These are phyloP conservation scores for Kazachstania psychrophila DNA, from an alignment of 805 yeast species.

Conservation along the genomic window DNA sequence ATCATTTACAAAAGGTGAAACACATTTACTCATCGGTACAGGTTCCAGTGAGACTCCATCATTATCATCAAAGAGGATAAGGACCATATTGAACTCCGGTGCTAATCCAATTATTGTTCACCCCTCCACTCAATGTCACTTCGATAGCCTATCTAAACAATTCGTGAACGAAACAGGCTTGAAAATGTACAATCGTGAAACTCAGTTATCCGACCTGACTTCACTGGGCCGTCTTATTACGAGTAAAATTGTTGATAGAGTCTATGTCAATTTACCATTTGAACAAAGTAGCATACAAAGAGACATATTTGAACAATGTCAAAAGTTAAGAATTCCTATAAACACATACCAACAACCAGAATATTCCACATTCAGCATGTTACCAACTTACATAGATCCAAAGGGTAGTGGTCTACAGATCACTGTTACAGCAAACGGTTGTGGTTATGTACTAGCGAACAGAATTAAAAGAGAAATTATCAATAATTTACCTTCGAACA, in stretches of 20 bases:
- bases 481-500: constrained; percentile 53
- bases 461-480: constrained; percentile 69
- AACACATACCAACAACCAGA: constrained; percentile 69
- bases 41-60: constrained; percentile 11
- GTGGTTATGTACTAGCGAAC: constrained; percentile 80
- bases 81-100: constrained; percentile 41
- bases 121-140: constrained; percentile 21
- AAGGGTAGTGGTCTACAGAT: constrained; percentile 51
- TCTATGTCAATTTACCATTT: constrained; percentile 49
- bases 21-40: constrained; percentile 49
- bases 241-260: constrained; percentile 60
- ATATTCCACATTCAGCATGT: constrained; percentile 62
- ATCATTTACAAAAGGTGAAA: constrained; percentile 39
- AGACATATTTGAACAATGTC: constrained; percentile 44
- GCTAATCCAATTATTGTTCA: constrained; percentile 45
- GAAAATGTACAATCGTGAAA: constrained; percentile 27
- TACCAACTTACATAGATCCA: constrained; percentile 64
- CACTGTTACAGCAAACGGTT: constrained; percentile 78
- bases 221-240: constrained; percentile 55
- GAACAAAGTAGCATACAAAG: constrained; percentile 28
- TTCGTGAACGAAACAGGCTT: constrained; percentile 22
- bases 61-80: constrained; percentile 35
- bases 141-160: constrained; percentile 16
- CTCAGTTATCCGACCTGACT: constrained; percentile 38
- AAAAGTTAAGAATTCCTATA: constrained; percentile 62